Conservation (phyloP, 1,139 yeast genomes). For the Sugiyamaella sp. region DNA sequence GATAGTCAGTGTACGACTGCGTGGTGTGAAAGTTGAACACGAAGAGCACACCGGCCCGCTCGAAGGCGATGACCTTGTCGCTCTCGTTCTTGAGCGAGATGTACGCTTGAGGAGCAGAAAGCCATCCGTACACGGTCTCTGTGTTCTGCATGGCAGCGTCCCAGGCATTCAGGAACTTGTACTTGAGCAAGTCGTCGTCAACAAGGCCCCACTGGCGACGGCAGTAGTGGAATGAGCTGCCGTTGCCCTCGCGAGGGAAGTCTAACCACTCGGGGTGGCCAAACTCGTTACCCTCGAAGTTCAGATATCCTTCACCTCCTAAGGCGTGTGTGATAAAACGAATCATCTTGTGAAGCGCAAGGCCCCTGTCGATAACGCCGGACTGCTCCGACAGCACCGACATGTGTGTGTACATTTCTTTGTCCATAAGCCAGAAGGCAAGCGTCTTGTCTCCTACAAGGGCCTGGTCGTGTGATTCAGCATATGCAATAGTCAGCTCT, state of each 20-base stretch:
- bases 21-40: conserved; percentile 89
- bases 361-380: conserved; percentile 81
- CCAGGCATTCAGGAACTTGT: conserved; percentile 73
- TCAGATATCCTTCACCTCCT: conserved; percentile 95
- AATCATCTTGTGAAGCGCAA: conserved; percentile 88
- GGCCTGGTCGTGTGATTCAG: conserved; percentile 97
- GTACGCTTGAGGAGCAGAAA: conserved; percentile 78
- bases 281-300: conserved; percentile 96
- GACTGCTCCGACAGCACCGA: conserved; percentile 71
- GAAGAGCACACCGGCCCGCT: conserved; percentile 81
- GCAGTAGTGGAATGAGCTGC: conserved; percentile 89
- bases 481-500: conserved; percentile 88
- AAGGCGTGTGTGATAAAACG: conserved; percentile 81
- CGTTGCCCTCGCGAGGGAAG: conserved; percentile 89
- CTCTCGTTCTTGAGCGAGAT: conserved; percentile 84
- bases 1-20: conserved; percentile 79
- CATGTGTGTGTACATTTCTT: conserved; percentile 98
- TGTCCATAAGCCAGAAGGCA: conserved; percentile 98
- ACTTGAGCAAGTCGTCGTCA: conserved; percentile 77
- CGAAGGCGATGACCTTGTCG: conserved; percentile 87
- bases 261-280: conserved; percentile 99
- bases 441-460: conserved; percentile 95
- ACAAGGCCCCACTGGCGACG: conserved; percentile 90
- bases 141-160: conserved; percentile 82
- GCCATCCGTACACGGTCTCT: conserved; percentile 71